Evolutionary conservation across 2,329 filamentous ascomycete genomes (phyloP).

Genomic region (Lasiodiplodia theobromae): DNA sequence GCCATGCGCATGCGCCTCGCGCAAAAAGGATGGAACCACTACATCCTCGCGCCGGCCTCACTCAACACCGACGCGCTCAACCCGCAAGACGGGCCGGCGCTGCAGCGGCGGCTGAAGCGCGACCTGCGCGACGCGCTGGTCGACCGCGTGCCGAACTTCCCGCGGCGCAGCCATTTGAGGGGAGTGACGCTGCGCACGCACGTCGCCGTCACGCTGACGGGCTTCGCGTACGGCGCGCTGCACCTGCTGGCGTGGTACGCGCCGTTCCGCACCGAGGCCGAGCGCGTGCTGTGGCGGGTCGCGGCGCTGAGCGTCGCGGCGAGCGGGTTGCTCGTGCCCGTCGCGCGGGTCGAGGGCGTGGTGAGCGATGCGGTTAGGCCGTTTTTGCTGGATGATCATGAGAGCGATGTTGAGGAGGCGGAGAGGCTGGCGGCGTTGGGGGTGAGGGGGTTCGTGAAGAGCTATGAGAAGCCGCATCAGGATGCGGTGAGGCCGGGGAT

Average conservation of each 20-base stretch:
- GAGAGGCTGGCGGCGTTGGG: background rate
- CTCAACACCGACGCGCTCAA: background rate
- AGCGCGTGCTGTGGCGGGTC: conserved; percentile 32
- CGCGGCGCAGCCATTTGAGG: background rate
- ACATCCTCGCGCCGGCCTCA: background rate
- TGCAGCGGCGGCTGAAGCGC: background rate
- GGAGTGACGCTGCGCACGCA: conserved; percentile 9
- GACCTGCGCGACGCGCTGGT: conserved; percentile 1
- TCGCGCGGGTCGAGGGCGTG: background rate
- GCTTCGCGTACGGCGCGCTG: conserved; percentile 33
- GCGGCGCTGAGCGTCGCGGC: conserved; percentile 28
- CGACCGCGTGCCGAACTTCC: conserved; percentile 11
- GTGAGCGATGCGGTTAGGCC: background rate
- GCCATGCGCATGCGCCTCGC: conserved; percentile 5
- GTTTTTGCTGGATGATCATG: conserved; percentile 35
- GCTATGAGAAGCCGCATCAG: background rate
- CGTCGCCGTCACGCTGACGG: conserved; percentile 27
- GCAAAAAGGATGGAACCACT: conserved; percentile 8
- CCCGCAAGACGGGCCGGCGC: background rate
- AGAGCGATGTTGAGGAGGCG: background rate
- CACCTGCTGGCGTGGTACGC: conserved; percentile 39
- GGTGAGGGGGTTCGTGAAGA: background rate
- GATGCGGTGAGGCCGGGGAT: background rate
- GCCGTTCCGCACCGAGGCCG: conserved; percentile 30
- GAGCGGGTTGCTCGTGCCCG: conserved; percentile 24